Evolutionary conservation across 768 basidiomycete genomes (phyloP), one percentile per base, ranked within the genome.

Genomic region (Suillus fuscotomentosus): DNA sequence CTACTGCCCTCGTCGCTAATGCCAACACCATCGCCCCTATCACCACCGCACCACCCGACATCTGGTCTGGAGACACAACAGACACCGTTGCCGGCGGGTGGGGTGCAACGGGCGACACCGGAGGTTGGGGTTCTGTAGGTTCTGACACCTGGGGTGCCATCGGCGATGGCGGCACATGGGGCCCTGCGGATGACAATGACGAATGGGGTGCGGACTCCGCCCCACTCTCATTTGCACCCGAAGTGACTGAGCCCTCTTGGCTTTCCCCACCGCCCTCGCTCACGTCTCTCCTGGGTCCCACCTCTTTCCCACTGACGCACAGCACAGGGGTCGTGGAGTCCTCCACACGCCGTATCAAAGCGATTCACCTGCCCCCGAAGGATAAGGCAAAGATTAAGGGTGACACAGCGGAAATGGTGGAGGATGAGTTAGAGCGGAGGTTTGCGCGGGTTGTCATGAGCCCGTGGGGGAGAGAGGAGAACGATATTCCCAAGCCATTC

Each of bases 251-350:
- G 38, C 62, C 74, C 3, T 65, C 74, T 2, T 77, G 75, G 75
- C 65, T 22, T n/a, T 67, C 65, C 20, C 70, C 72, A 7, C 42
- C 65, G 11, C 11, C 60, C 4, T 67, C 72, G n/a, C 72, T 87
- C 43, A 62, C 78, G 48, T 68, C 76, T 5, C 70, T 85, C 48
- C 73, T 91, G 6, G 90, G 88, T 0, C 84, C 85, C 3, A 85
- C 83, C 14, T 72, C 75, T 7, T 74, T 91, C 42, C 85, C 89
- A 0, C 68, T 83, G 60, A 89, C 90, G 0, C 89, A 91, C 69
- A 82, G 79, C 6, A 79, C 87, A 2, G 89, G 88, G 10, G 75
- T 90, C 56, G 84, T 90, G 60, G 91, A 92, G 74, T 81, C 78
- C 41, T 88, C 88, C 1, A 83, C 87, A 62, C 81, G 91, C 13